Evolutionary conservation across 2,329 filamentous ascomycete species (phyloP), one percentile per base, ranked within the genome.

Genomic region (Polychaeton citri): DNA sequence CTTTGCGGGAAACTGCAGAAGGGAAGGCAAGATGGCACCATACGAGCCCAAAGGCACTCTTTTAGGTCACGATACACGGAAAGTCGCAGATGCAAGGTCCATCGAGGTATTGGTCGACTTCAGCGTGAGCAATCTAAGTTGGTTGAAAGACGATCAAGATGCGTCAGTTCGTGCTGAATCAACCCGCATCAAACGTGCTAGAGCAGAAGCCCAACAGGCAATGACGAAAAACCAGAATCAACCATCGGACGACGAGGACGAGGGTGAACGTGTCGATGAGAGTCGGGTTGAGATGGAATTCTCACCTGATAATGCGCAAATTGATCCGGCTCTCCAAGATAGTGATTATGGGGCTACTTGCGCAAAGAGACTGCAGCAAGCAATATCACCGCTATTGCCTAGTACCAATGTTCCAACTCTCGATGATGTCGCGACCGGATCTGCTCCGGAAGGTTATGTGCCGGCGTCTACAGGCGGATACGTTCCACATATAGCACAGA

Each of bases 101-200:
- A 76, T 94, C 5, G 88, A 96, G 57, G 79, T 77, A 17, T 69
- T 96, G 16, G 85, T 96, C 6, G 86, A 96, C 54, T 95, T 95
- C 58, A 77, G 82, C 18, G 69, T 83, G 28, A 88, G 92, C 36
- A 98, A 98, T 54, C 65, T 93, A 18, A 73, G 71, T 30, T 95
- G 86, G 85, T 63, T 96, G 33, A 71, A 72, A 35, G 75, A 75
- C 37, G 65, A 53, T 34, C 63, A 66, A 38, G 63, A 71, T 40
- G 47, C 52, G 3, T 38, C 42, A 12, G 46, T 50, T 17, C 41
- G 46, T 5, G 47, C 49, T 19, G 58, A 65, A 13, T 60, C 62
- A 21, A 54, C 44, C 13, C 50, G 54, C 3, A 50, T 46, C 43
- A 50, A 53, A 38, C 55, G 60, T 38, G 65, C 68, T 19, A 60